These are phyloP conservation scores for Trichomonas gallinae DNA, from an alignment of 208 protist species.

Conservation along the genomic window DNA sequence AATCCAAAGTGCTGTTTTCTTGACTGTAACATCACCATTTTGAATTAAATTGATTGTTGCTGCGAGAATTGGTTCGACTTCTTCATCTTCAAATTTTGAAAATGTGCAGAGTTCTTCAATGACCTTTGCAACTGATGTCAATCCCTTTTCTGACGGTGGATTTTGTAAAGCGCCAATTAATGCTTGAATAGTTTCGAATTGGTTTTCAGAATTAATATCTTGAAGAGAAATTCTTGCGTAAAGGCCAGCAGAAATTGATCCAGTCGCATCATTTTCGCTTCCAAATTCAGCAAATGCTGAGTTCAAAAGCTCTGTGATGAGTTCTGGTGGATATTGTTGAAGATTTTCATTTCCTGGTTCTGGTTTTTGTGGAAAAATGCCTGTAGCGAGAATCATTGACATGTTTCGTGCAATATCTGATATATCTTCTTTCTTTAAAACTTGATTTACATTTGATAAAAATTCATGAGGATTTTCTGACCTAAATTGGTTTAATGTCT, in stretches of 20 bases:
- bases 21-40: neutral
- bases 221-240: neutral
- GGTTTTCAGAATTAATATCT: neutral
- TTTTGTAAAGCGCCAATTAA: neutral
- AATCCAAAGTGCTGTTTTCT: neutral
- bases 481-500: neutral
- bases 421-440: neutral
- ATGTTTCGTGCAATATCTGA: neutral
- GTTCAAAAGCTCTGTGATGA: neutral
- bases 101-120: neutral
- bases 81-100: neutral
- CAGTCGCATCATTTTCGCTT: neutral
- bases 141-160: neutral
- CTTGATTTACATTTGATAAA: neutral
- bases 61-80: neutral
- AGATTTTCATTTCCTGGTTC: neutral
- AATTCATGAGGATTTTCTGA: neutral
- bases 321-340: neutral
- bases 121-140: neutral
- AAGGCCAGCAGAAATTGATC: neutral
- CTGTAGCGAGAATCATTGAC: neutral
- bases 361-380: neutral
- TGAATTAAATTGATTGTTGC: neutral
- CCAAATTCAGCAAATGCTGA: neutral
- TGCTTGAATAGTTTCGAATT: neutral